These are phyloP conservation scores for Annona cherimola DNA, from an alignment of 164 flowering plant genomes.

Conservation along the genomic window DNA sequence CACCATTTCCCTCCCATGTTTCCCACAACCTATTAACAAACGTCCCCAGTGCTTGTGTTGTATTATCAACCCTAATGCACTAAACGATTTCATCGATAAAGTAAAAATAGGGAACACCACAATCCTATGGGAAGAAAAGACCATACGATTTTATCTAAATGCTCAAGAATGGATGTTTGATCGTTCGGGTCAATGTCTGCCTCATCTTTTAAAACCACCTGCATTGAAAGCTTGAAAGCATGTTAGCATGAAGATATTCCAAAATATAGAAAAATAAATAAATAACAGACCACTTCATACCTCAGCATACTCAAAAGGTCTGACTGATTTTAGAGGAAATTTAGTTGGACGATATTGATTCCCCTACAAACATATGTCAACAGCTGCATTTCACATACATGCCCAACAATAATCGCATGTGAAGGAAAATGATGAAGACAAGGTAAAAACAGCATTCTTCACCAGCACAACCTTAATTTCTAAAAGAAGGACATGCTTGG, in stretches of 20 bases:
- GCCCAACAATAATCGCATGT: not conserved
- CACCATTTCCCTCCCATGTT: too few relatives aligned
- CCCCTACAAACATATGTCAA: slow-evolving; percentile 45
- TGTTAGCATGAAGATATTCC: not conserved
- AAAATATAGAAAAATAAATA: slow-evolving; percentile 1
- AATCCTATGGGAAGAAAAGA: not conserved
- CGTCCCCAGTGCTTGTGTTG: too few relatives aligned
- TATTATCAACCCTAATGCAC: too few relatives aligned
- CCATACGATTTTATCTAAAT: slow-evolving; percentile 82
- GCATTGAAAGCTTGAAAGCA: slow-evolving; percentile 12
- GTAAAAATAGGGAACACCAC: too few relatives aligned
- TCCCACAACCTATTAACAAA: too few relatives aligned
- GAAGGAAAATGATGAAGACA: not conserved
- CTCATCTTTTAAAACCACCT: slow-evolving; percentile 88
- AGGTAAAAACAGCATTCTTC: not conserved
- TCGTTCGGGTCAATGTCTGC: slow-evolving; percentile 84
- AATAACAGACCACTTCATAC: slow-evolving; percentile 24
- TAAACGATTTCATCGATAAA: too few relatives aligned
- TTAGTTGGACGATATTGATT: slow-evolving; percentile 96
- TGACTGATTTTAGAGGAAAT: slow-evolving; percentile 83
- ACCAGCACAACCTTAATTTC: slow-evolving; percentile 77
- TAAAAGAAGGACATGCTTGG: slow-evolving; percentile 89
- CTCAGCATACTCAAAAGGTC: slow-evolving; percentile 95
- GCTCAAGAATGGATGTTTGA: slow-evolving; percentile 84
- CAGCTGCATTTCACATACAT: not conserved